Base-by-base conservation (phyloP, 2,329 filamentous ascomycete genomes). In the Colletotrichum tropicale region DNA sequence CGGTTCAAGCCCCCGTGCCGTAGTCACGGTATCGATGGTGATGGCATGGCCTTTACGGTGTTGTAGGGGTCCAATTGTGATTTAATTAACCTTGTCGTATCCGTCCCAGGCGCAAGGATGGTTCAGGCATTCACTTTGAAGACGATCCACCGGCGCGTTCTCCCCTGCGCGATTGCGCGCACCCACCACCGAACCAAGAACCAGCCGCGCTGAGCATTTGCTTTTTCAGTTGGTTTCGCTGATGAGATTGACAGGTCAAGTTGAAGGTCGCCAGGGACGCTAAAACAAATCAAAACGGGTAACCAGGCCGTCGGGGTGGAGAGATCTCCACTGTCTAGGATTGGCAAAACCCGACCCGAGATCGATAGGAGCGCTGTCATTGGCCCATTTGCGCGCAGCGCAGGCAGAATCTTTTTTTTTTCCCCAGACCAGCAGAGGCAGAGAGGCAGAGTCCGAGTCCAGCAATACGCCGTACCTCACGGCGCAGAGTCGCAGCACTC, bases 311-410 rank as follows among this genome's bases (percentile, higher is more conserved):
- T 58, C 26, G 52, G 62, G 43, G 36, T 66, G 65, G 67, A 55
- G n/a, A 24, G 8, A 8, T 13, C 9, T 8, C n/a, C n/a, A 61
- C 70, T 34, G 21, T 64, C 61, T 12, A 16, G 12, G 32, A 26
- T n/a, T 24, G 73, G 69, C 30, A 43, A 68, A 75, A 38, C 32
- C 73, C 64, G 70, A 75, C 32, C 24, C 15, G 43, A 48, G 58
- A 56, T 68, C 32, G 70, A 73, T 15, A 30, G 36, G 30, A 52
- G 32, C n/a, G 9, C 12, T 36, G 24, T 16, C 18, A 75, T 73
- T 75, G 74, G 74, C 32, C 28, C n/a, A 28, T 75, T 73, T 73
- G 62, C 73, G 73, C 62, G 64, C 56, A 68, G 55, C 62, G 56
- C 56, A 68, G 56, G 69, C 69, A 72, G 70, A 72, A 55, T 18